phyloP scores from a whole-genome alignment of 1,139 yeast species.

The Kazachstania sp. region DNA sequence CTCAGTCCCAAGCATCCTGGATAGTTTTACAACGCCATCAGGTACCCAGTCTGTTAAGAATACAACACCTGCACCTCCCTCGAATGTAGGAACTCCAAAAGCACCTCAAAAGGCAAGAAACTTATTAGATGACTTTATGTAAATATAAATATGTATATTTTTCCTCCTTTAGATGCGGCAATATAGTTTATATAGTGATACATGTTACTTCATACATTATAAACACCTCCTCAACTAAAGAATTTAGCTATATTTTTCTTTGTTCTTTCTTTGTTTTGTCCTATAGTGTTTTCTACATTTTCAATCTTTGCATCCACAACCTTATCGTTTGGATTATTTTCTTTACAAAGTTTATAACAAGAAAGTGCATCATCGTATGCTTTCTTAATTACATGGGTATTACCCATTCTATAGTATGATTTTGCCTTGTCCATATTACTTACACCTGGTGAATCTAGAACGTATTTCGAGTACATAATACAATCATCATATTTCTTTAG shows the following conservation, averaged over 20 bases:
- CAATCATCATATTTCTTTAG: conserved; percentile 39
- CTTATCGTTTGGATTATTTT: conserved; percentile 43
- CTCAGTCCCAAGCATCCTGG: neutral
- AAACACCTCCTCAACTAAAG: conserved; percentile 29
- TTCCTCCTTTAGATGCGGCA: neutral
- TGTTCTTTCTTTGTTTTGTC: conserved; percentile 41
- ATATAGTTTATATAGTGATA: neutral
- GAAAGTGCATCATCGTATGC: conserved; percentile 44
- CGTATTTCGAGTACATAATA: conserved; percentile 44
- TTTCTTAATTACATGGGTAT: conserved; percentile 38
- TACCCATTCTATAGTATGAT: conserved; percentile 54
- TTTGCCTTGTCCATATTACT: conserved; percentile 47
- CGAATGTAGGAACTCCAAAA: neutral
- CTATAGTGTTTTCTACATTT: conserved; percentile 35
- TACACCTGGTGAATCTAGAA: conserved; percentile 43
- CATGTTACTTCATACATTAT: neutral
- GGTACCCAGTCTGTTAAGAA: neutral
- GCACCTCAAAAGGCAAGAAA: conserved; percentile 14
- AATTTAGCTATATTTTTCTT: conserved; percentile 52
- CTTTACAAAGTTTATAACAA: conserved; percentile 40
- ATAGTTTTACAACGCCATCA: neutral
- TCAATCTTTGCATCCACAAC: conserved; percentile 40
- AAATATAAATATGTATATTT: neutral
- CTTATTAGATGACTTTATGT: conserved; percentile 28
- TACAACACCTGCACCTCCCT: neutral